phyloP scores from a whole-genome alignment of 495 filamentous ascomycete genomes.

The Penicillium macrosclerotiorum region DNA sequence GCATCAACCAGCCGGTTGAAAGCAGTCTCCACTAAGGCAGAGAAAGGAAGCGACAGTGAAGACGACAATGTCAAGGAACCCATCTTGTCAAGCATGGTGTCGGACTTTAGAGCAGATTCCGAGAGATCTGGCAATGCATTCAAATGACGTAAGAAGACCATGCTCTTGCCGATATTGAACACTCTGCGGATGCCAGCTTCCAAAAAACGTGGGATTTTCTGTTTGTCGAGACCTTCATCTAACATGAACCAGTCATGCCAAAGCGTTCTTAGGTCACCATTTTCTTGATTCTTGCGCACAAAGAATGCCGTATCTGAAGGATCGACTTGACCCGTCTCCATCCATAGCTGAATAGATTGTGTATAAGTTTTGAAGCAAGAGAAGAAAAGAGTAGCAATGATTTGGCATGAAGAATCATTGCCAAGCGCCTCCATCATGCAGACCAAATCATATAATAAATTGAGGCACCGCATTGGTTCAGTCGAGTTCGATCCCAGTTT shows the following conservation, averaged over 20 bases:
- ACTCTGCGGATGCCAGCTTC: slow-evolving; percentile 64
- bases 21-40: slow-evolving; percentile 65
- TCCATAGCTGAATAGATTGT: slow-evolving; percentile 77
- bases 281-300: slow-evolving; percentile 54
- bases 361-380: slow-evolving; percentile 82
- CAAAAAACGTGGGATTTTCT: slow-evolving; percentile 73
- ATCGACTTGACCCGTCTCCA: slow-evolving; percentile 74
- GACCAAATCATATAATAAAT: slow-evolving; percentile 67
- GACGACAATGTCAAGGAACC: slow-evolving; percentile 35
- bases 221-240: slow-evolving; percentile 45
- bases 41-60: slow-evolving; percentile 62
- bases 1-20: slow-evolving; percentile 71
- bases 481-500: slow-evolving; percentile 21
- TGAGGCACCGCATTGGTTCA: slow-evolving; percentile 60
- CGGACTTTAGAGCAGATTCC: slow-evolving; percentile 30
- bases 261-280: slow-evolving; percentile 59
- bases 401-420: slow-evolving; percentile 55
- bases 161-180: slow-evolving; percentile 83
- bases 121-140: slow-evolving; percentile 22
- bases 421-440: slow-evolving; percentile 69
- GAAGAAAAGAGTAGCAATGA: slow-evolving; percentile 69
- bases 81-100: slow-evolving; percentile 55
- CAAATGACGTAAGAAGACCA: slow-evolving; percentile 73
- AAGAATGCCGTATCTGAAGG: slow-evolving; percentile 68
- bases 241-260: slow-evolving; percentile 78